These are phyloP conservation scores for Ogataea polymorpha DNA, from an alignment of 805 yeast genomes.

Conservation along the genomic window DNA sequence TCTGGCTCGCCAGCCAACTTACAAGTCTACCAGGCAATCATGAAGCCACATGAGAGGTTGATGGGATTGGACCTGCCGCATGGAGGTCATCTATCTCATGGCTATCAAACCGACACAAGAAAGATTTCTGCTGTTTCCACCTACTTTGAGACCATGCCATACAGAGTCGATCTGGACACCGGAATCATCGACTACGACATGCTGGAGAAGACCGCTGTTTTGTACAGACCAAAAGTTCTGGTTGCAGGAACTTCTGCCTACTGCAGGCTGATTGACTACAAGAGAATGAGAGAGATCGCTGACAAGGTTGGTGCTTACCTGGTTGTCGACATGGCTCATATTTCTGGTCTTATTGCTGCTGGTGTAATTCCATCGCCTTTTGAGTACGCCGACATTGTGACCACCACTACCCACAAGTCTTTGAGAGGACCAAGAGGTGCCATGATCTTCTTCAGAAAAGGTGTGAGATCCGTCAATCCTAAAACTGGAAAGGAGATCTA, in stretches of 20 bases:
- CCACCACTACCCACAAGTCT: conserved; percentile 98
- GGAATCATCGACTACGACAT: conserved; percentile 96
- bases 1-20: conserved; percentile 98
- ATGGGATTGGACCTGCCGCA: conserved; percentile 99
- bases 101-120: conserved; percentile 91
- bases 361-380: conserved; percentile 95
- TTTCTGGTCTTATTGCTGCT: conserved; percentile 93
- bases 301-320: conserved; percentile 97
- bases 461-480: conserved; percentile 79
- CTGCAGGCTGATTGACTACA: conserved; percentile 94
- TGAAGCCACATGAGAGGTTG: conserved; percentile 93
- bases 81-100: conserved; percentile 98
- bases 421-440: conserved; percentile 99
- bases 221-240: conserved; percentile 93
- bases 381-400: conserved; percentile 95
- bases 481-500: conserved; percentile 89
- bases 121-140: conserved; percentile 95
- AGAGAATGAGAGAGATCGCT: conserved; percentile 94
- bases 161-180: conserved; percentile 86
- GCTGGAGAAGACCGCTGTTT: conserved; percentile 83
- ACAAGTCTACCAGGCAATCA: conserved; percentile 91
- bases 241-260: conserved; percentile 99
- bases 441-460: conserved; percentile 97
- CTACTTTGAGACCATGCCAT: conserved; percentile 98
- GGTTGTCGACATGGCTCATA: conserved; percentile 97